Evolutionary conservation across 768 basidiomycete species (phyloP), one percentile per base, ranked within the genome.

Genomic region (Astraeus odoratus): DNA sequence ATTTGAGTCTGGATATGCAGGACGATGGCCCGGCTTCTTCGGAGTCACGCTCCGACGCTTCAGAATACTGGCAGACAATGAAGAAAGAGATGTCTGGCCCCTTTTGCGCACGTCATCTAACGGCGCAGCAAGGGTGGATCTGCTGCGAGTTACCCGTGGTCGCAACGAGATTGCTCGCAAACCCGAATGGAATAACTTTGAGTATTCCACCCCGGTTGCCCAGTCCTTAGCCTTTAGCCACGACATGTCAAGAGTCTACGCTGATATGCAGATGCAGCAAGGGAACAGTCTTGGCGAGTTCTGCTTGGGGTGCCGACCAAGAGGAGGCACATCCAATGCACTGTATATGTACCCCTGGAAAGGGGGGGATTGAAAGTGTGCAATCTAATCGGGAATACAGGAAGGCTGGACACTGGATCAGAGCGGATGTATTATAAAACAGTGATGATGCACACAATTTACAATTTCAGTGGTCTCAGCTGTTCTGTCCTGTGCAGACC

Each of bases 121-220:
- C 15, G 50, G 33, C 8, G 49, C 16, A 31, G 19, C 24, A 19
- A 37, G 57, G 22, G 22, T 36, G 8, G 49, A 20, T 34, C 47
- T 49, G 1, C 42, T 23, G 29, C 46, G 42, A 13, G 24, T 27
- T 2, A 39, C 45, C 39, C 40, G 35, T 16, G 57, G 43, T 12
- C 42, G 38, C 8, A 30, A 34, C 8, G 65, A 61, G 31, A 67
- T 67, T 3, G 52, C 55, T n/a, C 52, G 55, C 8, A 67, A 52
- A 10, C 66, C 66, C 9, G 66, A 68, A 39, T 65, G 57, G 44
- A 67, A 67, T 39, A 67, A 33, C 27, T 36, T 64, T 12, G 66
- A 67, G 46, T 67, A 67, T 41, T 63, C 61, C 19, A 58, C 47
- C 4, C 58, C 63, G 0, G 54, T 54, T 30, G 44, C 47, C 63